Evolutionary conservation across 345 rosid species (phyloP), one percentile per base, ranked within the genome.

Genomic region (Barbarea vulgaris): DNA sequence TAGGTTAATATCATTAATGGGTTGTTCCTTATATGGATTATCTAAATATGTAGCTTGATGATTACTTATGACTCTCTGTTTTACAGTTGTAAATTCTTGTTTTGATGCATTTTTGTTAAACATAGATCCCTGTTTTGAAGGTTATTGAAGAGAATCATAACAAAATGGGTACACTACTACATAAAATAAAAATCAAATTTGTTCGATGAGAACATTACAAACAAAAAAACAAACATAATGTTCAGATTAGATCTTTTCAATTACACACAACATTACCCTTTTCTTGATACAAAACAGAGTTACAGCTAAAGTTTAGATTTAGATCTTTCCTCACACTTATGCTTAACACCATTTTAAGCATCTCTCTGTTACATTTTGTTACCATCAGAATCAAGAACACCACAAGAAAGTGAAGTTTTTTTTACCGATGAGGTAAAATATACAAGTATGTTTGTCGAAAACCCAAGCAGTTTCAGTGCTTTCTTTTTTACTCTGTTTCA

Each of bases 391-490:
- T 68, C 69, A 68, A 76, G 22, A 67, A 41, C 64, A 76, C 69
- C 66, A 77, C 69, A 76, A 69, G 60, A 55, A 76, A 62, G 47
- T 61, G 46, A 55, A 3, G 33, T n/a, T 47, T 58, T 11, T 64
- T 14, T 55, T 4, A 70, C 76, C 67, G 72, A 63, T 21, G 12
- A 55, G 72, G 76, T 55, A 70, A 70, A 77, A 63, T 28, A 24
- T 62, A 69, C 62, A 76, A 0, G 15, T 53, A 28, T 67, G 36
- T 21, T 52, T 34, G 8, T 74, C 83, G 83, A 85, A 68, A 87
- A 83, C 80, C 76, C 85, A 62, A 83, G 86, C 91, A 64, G 44
- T 64, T 64, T 60, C 74, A 69, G 14, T 69, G 64, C 15, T 9
- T 15, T n/a, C n/a, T n/a, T 60, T 15, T 59, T 41, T 47, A 1